Conservation (phyloP, 257 asterid genomes). For the Coffea eugenioides region DNA sequence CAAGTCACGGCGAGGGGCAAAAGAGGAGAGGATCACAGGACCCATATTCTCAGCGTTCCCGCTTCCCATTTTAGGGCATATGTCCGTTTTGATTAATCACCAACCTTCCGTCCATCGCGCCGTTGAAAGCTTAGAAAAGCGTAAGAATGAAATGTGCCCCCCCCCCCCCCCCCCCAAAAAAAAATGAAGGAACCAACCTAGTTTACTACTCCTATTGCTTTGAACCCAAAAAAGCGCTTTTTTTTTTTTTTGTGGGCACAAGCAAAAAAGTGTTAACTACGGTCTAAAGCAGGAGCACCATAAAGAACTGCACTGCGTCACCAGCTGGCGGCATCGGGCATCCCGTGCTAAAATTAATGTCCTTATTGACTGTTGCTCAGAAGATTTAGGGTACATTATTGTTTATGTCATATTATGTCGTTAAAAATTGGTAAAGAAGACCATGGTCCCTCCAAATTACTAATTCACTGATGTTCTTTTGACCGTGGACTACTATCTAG, state of each 20-base stretch:
- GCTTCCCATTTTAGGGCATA: not conserved
- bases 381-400: not conserved
- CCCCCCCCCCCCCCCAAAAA: no score
- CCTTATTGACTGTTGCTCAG: not conserved
- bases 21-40: not conserved
- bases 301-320: not conserved
- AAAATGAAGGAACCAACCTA: not conserved
- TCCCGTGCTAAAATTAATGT: not conserved
- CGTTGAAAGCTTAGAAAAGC: conserved; percentile 11
- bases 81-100: not conserved
- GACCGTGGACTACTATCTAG: not conserved
- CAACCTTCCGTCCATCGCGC: conserved; percentile 23
- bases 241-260: no score
- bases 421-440: not conserved
- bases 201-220: not conserved
- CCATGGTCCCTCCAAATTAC: not conserved
- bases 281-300: no score
- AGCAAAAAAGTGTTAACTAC: no score
- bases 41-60: conserved; percentile 3
- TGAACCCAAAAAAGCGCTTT: no score
- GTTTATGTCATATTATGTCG: not conserved
- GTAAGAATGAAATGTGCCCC: not conserved
- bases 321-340: not conserved
- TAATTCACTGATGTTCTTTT: not conserved
- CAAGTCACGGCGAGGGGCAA: not conserved